phyloP scores from a whole-genome alignment of 2,329 filamentous ascomycete species.

The Ophiostoma ulmi region DNA sequence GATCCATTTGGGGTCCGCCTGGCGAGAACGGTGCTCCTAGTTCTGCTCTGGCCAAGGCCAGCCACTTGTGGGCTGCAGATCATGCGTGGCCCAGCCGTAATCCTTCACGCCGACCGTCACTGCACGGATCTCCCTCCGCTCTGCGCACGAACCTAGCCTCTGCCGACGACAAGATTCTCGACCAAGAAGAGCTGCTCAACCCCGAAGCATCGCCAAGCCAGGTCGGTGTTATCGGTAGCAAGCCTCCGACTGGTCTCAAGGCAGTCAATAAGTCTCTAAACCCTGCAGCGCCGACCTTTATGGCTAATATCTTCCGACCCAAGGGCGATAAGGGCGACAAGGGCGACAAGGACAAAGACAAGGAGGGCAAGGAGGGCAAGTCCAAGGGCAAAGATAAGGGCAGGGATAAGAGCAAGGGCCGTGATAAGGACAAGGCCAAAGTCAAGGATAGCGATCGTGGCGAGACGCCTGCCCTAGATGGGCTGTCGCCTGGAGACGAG shows the following conservation, averaged over 20 bases:
- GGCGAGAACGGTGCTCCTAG: slow-evolving; percentile 35
- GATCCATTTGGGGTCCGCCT: slow-evolving; percentile 64
- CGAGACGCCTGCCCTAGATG: slow-evolving; percentile 1
- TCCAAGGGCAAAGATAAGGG: slow-evolving; percentile 38
- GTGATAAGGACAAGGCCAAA: slow-evolving; percentile 35
- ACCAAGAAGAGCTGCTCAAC: slow-evolving; percentile 51
- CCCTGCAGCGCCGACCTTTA: slow-evolving; percentile 84
- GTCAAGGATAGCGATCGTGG: slow-evolving; percentile 31
- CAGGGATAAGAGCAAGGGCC: slow-evolving; percentile 36
- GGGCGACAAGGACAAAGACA: slow-evolving; percentile 37
- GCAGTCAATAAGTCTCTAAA: slow-evolving; percentile 58
- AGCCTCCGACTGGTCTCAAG: slow-evolving; percentile 45
- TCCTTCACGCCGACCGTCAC: slow-evolving; percentile 73
- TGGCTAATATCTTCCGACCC: slow-evolving; percentile 58
- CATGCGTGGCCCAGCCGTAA: slow-evolving; percentile 55
- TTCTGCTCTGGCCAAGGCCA: slow-evolving; percentile 43
- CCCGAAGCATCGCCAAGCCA: slow-evolving; percentile 51
- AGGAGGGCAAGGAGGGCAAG: slow-evolving; percentile 33
- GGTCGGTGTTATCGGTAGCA: slow-evolving; percentile 73
- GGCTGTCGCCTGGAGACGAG: slow-evolving; percentile 37
- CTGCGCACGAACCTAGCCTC: slow-evolving; percentile 58
- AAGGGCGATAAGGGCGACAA: slow-evolving; percentile 36
- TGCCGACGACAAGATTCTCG: slow-evolving; percentile 60
- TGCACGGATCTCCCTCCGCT: slow-evolving; percentile 67
- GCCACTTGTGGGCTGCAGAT: slow-evolving; percentile 62